Conservation (phyloP, 768 basidiomycete genomes). For the Pleurotus ostreatus region DNA sequence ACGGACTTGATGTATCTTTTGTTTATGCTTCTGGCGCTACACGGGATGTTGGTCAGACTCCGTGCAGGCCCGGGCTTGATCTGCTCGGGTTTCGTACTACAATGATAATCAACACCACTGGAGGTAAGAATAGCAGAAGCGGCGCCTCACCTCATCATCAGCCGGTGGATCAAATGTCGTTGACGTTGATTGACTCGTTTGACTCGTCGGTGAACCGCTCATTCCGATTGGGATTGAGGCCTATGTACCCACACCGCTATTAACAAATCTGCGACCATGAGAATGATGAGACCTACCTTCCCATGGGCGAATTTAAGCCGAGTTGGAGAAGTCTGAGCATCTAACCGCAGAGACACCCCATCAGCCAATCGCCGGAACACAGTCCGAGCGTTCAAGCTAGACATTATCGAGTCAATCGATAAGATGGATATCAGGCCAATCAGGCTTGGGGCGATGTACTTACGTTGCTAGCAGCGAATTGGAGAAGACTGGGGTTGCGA, state of each 20-base stretch:
- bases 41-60: too few relatives aligned
- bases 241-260: neutral
- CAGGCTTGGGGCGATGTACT: neutral
- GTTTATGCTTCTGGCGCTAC: too few relatives aligned
- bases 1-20: too few relatives aligned
- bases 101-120: too few relatives aligned
- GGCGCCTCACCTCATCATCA: neutral
- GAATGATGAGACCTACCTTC: neutral
- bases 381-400: conserved; percentile 4
- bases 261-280: neutral
- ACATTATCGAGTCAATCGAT: neutral
- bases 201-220: neutral
- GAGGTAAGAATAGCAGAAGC: neutral
- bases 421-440: neutral
- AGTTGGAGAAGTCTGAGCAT: neutral
- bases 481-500: conserved; percentile 3
- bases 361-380: neutral
- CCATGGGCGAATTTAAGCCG: neutral
- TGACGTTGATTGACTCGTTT: neutral
- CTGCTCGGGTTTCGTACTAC: too few relatives aligned
- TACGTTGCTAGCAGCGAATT: conserved; percentile 7
- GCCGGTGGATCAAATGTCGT: conserved; percentile 1
- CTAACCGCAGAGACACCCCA: neutral
- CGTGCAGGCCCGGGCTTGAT: too few relatives aligned
- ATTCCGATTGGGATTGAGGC: neutral